phyloP scores from a whole-genome alignment of 2,329 filamentous ascomycete species.

The Epichloe festucae region DNA sequence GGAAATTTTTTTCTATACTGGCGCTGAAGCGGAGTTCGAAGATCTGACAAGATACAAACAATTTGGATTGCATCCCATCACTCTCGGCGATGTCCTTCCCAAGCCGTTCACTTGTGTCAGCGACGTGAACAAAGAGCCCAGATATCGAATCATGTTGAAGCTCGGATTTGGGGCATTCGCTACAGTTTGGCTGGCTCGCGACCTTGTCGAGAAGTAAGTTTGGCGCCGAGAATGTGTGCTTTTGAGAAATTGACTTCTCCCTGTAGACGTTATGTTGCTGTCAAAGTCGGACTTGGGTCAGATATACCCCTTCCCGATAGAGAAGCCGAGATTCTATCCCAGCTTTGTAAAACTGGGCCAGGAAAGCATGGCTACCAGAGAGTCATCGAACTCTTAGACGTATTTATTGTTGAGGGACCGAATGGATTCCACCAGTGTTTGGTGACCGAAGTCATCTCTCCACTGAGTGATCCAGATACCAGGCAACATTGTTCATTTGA shows the following conservation, averaged over 20 bases:
- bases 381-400: conserved; percentile 2
- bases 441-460: conserved; percentile 4
- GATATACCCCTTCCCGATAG: background rate
- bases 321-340: no score
- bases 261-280: conserved; percentile 2
- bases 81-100: conserved; percentile 4
- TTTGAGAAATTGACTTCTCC: background rate
- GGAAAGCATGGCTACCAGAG: background rate
- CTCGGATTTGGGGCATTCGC: conserved; percentile 4
- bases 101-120: background rate
- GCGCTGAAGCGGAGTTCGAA: background rate
- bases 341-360: no score
- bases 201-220: background rate
- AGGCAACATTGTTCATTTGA: background rate
- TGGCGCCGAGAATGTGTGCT: background rate
- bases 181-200: conserved; percentile 2
- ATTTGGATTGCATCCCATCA: conserved; percentile 2
- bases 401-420: conserved; percentile 4
- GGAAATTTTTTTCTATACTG: no score
- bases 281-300: conserved; percentile 2
- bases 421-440: conserved; percentile 6
- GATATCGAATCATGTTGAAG: conserved; percentile 5
- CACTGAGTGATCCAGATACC: background rate
- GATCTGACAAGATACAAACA: background rate
- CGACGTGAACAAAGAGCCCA: background rate